Evolutionary conservation across 192 early-diverging fungal species (phyloP).

Genomic region (Backusella circina): DNA sequence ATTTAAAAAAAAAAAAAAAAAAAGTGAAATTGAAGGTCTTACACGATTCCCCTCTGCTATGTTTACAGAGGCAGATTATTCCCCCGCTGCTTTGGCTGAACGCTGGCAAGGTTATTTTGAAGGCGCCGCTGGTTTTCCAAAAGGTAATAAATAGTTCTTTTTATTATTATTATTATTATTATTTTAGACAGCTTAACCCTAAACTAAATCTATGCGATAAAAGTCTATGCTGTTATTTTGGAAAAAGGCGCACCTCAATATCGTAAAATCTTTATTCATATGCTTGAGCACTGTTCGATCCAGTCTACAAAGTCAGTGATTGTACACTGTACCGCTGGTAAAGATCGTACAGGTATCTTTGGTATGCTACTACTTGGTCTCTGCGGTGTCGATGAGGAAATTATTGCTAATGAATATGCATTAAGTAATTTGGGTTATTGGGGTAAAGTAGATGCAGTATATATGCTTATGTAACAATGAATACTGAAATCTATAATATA

Average conservation of each 20-base stretch:
- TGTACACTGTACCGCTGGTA: constrained; percentile 70
- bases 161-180: too few relatives aligned
- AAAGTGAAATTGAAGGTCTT: constrained; percentile 36
- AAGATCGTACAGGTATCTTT: constrained; percentile 65
- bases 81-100: constrained; percentile 48
- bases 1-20: too few relatives aligned
- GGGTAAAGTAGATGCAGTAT: constrained; percentile 15
- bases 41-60: constrained; percentile 44
- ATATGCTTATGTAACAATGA: neutral
- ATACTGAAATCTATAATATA: neutral
- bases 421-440: constrained; percentile 46
- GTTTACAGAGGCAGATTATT: constrained; percentile 52
- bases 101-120: constrained; percentile 55
- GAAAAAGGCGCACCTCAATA: constrained; percentile 39
- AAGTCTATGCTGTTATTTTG: constrained; percentile 45
- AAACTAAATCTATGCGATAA: neutral
- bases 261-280: constrained; percentile 42
- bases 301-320: constrained; percentile 41
- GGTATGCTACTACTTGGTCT: constrained; percentile 55
- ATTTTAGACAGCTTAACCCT: too few relatives aligned
- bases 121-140: constrained; percentile 47
- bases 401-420: constrained; percentile 64
- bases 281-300: constrained; percentile 35
- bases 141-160: constrained; percentile 10
- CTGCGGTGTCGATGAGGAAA: constrained; percentile 63